These are phyloP conservation scores for Puccinia hordei DNA, from an alignment of 1,284 basidiomycete species.

Conservation along the genomic window DNA sequence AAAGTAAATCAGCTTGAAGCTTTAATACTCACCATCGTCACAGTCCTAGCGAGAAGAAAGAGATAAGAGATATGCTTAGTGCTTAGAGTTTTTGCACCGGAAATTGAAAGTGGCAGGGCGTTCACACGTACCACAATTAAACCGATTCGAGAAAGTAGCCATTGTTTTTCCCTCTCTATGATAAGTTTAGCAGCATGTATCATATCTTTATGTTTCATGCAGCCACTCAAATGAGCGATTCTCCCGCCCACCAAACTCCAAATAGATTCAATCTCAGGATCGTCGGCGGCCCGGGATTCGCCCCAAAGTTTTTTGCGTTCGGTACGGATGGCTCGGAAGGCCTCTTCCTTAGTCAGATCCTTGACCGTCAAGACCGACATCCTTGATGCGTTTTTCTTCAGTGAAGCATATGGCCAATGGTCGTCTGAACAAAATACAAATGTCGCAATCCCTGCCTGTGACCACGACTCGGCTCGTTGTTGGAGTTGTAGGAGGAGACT, in stretches of 20 bases:
- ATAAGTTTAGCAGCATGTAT: constrained; percentile 38
- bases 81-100: not conserved
- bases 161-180: constrained; percentile 46
- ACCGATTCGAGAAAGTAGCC: constrained; percentile 47
- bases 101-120: not conserved
- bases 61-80: not conserved
- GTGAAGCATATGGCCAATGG: constrained; percentile 41
- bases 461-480: constrained; percentile 48
- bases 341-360: constrained; percentile 38
- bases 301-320: constrained; percentile 48
- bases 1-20: not conserved
- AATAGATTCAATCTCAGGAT: constrained; percentile 33
- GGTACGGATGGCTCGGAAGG: constrained; percentile 31
- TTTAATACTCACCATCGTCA: constrained; percentile 44
- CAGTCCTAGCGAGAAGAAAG: constrained; percentile 38
- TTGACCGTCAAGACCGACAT: constrained; percentile 46
- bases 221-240: constrained; percentile 39
- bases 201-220: constrained; percentile 51
- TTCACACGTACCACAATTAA: constrained; percentile 42
- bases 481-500: constrained; percentile 42
- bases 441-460: constrained; percentile 48
- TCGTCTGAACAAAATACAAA: constrained; percentile 50
- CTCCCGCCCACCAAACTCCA: constrained; percentile 42
- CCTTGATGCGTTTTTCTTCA: constrained; percentile 40
- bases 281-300: constrained; percentile 17